A percentile compares a stretch with the other conserved stretches of the same genome.
phyloP scores from a whole-genome alignment of 192 early-diverging fungal species.

The Coemansia sp. region DNA sequence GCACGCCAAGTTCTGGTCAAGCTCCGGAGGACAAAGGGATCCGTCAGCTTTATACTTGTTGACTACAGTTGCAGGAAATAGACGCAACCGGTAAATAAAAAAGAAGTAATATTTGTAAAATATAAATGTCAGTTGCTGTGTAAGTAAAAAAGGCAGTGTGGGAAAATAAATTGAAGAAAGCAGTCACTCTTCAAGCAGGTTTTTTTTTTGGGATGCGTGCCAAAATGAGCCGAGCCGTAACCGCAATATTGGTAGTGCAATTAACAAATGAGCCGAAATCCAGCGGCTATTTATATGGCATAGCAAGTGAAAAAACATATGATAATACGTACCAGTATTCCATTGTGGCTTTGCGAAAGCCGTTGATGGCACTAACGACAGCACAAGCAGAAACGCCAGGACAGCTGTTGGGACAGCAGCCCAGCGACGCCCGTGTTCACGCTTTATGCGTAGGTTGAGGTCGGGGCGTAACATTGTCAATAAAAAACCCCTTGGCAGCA shows the following conservation, averaged over 20 bases:
- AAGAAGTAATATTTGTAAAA: not conserved
- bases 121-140: not conserved
- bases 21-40: constrained; percentile 15
- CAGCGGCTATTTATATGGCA: not conserved
- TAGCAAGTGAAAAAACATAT: not conserved
- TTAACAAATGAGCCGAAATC: too few species aligned
- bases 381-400: not conserved
- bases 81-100: not conserved
- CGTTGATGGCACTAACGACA: not conserved
- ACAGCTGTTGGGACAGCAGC: not conserved
- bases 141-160: not conserved
- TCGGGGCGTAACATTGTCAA: not conserved
- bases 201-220: too few species aligned
- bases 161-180: not conserved
- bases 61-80: constrained; percentile 26
- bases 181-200: not conserved
- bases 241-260: too few species aligned
- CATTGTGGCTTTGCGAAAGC: constrained; percentile 4
- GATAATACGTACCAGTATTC: constrained; percentile 11
- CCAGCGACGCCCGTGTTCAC: not conserved
- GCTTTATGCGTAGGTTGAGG: not conserved
- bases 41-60: constrained; percentile 31
- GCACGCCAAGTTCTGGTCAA: constrained; percentile 6
- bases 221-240: too few species aligned
- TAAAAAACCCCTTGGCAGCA: not conserved